A percentile compares a stretch with the other conserved stretches of the same genome.
phyloP scores from a whole-genome alignment of 2,329 filamentous ascomycete species.

The Colletotrichum ledebouriae region DNA sequence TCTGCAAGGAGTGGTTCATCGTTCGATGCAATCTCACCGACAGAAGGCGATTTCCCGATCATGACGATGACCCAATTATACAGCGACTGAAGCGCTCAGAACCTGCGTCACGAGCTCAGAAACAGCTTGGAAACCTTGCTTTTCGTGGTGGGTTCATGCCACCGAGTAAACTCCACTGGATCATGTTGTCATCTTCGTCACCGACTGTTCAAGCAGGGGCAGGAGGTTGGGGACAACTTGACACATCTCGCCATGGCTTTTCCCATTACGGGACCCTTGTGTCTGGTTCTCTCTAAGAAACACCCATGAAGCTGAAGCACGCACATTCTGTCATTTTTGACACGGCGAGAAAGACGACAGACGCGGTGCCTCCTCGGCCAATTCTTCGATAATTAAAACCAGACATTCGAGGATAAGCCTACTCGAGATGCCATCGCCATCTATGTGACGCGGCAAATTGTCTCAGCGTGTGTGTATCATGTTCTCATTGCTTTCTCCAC shows the following conservation, averaged over 20 bases:
- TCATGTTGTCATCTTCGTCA: slow-evolving; percentile 9
- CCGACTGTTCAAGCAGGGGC: background rate
- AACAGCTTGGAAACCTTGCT: slow-evolving; percentile 6
- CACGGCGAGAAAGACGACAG: no score
- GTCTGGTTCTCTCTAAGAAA: no score
- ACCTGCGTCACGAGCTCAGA: background rate
- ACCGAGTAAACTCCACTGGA: background rate
- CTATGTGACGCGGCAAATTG: no score
- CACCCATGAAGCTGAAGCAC: no score
- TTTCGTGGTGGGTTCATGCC: slow-evolving; percentile 3
- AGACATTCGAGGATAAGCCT: no score
- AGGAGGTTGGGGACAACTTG: slow-evolving; percentile 3
- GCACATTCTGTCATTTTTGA: no score
- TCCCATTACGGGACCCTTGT: background rate
- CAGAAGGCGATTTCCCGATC: background rate
- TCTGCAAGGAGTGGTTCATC: slow-evolving; percentile 18
- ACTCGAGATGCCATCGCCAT: no score
- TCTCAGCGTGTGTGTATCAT: no score
- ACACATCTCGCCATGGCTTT: background rate
- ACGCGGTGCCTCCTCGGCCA: no score
- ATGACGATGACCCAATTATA: background rate
- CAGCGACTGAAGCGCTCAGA: slow-evolving; percentile 11
- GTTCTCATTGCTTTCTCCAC: no score
- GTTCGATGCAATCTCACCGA: slow-evolving; percentile 16
- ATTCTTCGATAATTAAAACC: no score